Evolutionary conservation across 2,329 filamentous ascomycete genomes (phyloP), one percentile per base, ranked within the genome.

Genomic region (Colletotrichum sp.): DNA sequence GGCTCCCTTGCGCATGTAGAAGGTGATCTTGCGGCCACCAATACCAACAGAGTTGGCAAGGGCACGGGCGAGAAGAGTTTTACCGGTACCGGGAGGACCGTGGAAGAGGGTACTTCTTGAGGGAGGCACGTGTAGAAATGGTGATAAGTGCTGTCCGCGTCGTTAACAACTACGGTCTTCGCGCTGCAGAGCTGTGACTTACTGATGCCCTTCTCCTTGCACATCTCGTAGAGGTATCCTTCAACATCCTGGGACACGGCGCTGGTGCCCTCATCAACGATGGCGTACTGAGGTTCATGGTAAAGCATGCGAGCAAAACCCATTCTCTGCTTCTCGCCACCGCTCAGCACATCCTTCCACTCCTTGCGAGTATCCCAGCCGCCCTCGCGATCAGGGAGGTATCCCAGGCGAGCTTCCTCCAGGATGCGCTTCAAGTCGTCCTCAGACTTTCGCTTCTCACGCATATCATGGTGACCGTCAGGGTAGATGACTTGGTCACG

Each of bases 1-100:
- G 28, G 97, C 97, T 82, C 97, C 97, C 85, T 99, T 99, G 76
- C 97, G 94, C 97, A 99, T 99, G 85, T 98, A 99, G 80, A 99
- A 99, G 0, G 96, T 98, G 78, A 99, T 97, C 83, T 98, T 98
- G 79, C 94, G 93, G 27, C 96, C 96, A 66, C 96, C 94, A 15
- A 94, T 92, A 78, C 95, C 96, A 75, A 98, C 94, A 76, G 95
- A 97, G 71, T 97, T 97, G 66, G 97, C 96, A 62, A 99, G 88
- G 56, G 97, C 97, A 80, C 97, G 92, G 68, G 97, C 97, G 76
- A 99, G 91, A n/a, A 99, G 89, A 15, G 97, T 99, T 87, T 98
- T 99, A 90, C 97, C 97, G 18, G 97, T 99, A 83, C 97, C 97
- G 7, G 97, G 97, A 70, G 97, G 97, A 39, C 97, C 97, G 83